Conservation (phyloP, 306 rosid genomes). For the Delonix regia region DNA sequence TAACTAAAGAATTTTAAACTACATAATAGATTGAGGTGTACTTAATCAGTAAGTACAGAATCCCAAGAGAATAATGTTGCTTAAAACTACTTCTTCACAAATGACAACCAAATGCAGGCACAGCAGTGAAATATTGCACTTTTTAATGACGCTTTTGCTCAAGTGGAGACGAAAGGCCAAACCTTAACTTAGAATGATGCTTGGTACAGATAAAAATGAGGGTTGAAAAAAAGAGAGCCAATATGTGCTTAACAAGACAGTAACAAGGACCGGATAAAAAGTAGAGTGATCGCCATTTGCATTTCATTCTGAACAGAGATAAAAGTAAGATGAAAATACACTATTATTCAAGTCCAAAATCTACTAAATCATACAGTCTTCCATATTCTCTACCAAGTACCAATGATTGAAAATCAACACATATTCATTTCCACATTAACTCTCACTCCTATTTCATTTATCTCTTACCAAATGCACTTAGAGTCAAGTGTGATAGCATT, state of each 20-base stretch:
- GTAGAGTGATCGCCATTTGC: not conserved
- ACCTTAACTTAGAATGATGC: not conserved
- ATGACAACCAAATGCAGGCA: not conserved
- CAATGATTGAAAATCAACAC: constrained; percentile 6
- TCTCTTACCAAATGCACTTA: constrained; percentile 9
- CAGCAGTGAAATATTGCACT: no score
- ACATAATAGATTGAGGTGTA: not conserved
- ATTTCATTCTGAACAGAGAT: not conserved
- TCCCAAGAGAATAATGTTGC: not conserved
- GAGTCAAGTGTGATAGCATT: constrained; percentile 22
- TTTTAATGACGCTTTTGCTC: not conserved
- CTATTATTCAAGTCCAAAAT: not conserved
- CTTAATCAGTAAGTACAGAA: constrained; percentile 2
- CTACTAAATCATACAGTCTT: not conserved
- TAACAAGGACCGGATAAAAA: not conserved
- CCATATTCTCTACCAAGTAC: constrained; percentile 6
- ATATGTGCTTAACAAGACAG: not conserved
- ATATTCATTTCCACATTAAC: not conserved
- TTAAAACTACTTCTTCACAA: constrained; percentile 11
- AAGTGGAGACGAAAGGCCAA: not conserved
- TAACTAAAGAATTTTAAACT: not conserved
- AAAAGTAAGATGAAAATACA: not conserved
- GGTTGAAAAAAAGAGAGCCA: constrained; percentile 1
- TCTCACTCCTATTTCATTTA: not conserved
- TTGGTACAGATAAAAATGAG: constrained; percentile 4